Percentiles rank a stretch among this genome's conserved stretches.
These are phyloP conservation scores for Ophiocordyceps camponoti-saundersi DNA, from an alignment of 2,329 filamentous ascomycete species.

Conservation along the genomic window DNA sequence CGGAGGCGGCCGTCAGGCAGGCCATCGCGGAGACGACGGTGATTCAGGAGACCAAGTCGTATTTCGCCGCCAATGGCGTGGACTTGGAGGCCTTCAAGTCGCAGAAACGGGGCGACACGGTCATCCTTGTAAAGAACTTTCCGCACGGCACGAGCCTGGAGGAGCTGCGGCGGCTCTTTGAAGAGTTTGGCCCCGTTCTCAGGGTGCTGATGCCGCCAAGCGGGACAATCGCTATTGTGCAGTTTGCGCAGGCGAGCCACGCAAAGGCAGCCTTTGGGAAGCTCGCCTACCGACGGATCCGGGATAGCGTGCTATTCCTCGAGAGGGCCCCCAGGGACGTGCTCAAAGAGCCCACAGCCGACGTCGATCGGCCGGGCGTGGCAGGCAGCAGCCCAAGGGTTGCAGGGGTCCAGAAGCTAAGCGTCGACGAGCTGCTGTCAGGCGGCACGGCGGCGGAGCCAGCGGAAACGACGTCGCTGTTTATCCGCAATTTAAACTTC, in stretches of 20 bases:
- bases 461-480: constrained; percentile 59
- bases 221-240: constrained; percentile 84
- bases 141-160: constrained; percentile 65
- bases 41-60: constrained; percentile 90
- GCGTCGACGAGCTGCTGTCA: constrained; percentile 51
- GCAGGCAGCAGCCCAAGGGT: constrained; percentile 15
- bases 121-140: constrained; percentile 90
- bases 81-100: constrained; percentile 85
- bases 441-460: constrained; percentile 34
- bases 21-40: constrained; percentile 91
- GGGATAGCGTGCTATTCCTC: constrained; percentile 79
- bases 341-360: constrained; percentile 28
- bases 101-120: constrained; percentile 66
- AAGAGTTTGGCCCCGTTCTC: constrained; percentile 67
- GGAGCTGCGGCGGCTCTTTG: constrained; percentile 66
- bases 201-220: constrained; percentile 82
- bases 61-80: constrained; percentile 75
- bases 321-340: constrained; percentile 84
- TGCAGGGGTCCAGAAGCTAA: constrained; percentile 40
- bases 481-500: constrained; percentile 90
- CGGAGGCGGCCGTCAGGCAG: constrained; percentile 89
- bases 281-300: constrained; percentile 78
- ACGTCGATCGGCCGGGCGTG: constrained; percentile 10
- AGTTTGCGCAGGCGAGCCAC: constrained; percentile 64
- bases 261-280: constrained; percentile 71